phyloP scores from a whole-genome alignment of 2,329 filamentous ascomycete genomes.

The Botryosphaeria dothidea region DNA sequence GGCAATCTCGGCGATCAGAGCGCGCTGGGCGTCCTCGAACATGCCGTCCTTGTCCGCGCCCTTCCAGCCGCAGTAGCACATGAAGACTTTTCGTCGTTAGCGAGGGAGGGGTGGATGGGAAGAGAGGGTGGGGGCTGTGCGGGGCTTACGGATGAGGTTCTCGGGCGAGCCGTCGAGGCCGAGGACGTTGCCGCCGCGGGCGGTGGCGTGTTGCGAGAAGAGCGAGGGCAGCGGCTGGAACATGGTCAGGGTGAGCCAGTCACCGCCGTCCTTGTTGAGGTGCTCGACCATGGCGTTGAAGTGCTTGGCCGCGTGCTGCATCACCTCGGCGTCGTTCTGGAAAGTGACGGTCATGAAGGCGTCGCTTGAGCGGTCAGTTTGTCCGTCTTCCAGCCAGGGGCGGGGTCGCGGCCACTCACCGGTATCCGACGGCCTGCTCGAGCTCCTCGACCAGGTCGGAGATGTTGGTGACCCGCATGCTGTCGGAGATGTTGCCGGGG shows the following conservation, averaged over 20 bases:
- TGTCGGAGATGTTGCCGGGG: constrained; percentile 28
- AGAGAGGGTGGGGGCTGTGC: neutral
- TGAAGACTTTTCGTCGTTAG: neutral
- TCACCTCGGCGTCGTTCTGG: constrained; percentile 36
- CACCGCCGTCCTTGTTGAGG: constrained; percentile 24
- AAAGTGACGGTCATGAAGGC: constrained; percentile 29
- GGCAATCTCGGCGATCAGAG: neutral
- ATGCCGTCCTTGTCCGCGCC: neutral
- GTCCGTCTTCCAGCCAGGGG: no score
- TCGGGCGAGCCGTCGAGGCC: constrained; percentile 24
- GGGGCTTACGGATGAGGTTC: constrained; percentile 21
- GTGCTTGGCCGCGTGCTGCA: constrained; percentile 41
- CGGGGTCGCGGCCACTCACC: constrained; percentile 21
- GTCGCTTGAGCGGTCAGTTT: no score
- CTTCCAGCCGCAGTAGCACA: constrained; percentile 17
- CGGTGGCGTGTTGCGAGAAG: constrained; percentile 12
- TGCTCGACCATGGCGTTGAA: constrained; percentile 41
- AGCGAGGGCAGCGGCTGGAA: constrained; percentile 23
- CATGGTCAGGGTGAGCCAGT: constrained; percentile 25
- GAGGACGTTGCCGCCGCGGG: constrained; percentile 24
- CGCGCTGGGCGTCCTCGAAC: neutral
- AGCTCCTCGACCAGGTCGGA: constrained; percentile 27
- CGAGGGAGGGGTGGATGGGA: neutral
- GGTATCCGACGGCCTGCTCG: constrained; percentile 14
- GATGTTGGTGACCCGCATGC: constrained; percentile 29